Evolutionary conservation across 345 rosid species (phyloP).

Genomic region (Gossypium sturtianum): DNA sequence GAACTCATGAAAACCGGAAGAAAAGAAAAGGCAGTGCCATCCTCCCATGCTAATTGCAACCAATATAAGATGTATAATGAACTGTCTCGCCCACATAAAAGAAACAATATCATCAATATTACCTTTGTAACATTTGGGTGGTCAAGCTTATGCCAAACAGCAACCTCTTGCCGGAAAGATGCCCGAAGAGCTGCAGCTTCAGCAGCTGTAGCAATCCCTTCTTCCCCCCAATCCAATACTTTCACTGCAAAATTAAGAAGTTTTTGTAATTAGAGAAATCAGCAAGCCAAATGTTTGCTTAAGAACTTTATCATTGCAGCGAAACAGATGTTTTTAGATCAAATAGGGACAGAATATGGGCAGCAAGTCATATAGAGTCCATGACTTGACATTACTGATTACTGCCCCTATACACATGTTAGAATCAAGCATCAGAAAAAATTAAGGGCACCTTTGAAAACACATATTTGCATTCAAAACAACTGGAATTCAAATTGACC

Average conservation of each 20-base stretch:
- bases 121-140: constrained; percentile 83
- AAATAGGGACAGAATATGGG: neutral
- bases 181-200: constrained; percentile 55
- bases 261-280: neutral
- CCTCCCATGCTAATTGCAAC: neutral
- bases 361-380: neutral
- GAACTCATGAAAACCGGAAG: neutral
- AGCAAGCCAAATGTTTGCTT: neutral
- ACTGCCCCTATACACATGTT: neutral
- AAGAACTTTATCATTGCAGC: neutral
- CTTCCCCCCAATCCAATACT: constrained; percentile 81
- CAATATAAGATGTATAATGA: neutral
- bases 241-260: constrained; percentile 41
- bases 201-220: constrained; percentile 51
- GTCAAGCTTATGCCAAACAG: constrained; percentile 89
- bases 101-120: neutral
- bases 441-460: neutral
- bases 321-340: neutral
- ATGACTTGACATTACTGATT: neutral
- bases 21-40: neutral
- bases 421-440: neutral
- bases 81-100: no score
- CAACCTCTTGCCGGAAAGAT: constrained; percentile 80
- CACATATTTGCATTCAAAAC: constrained; percentile 1
- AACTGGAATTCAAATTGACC: neutral